Evolutionary conservation across 2,329 filamentous ascomycete species (phyloP).

Genomic region (Massarina eburnea): DNA sequence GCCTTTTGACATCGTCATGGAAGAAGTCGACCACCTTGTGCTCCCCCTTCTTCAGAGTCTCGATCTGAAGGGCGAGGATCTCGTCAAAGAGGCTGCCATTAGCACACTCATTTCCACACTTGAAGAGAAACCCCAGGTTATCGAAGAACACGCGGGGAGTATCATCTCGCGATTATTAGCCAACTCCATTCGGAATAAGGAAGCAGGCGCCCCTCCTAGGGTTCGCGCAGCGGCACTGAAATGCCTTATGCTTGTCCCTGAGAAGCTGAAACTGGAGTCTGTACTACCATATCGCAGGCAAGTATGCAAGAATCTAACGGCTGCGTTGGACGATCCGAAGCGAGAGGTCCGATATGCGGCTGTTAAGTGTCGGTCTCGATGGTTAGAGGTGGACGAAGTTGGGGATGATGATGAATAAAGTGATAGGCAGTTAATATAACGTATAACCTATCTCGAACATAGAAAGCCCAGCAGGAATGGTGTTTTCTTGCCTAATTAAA

Average conservation of each 20-base stretch:
- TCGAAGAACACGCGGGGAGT: conserved; percentile 60
- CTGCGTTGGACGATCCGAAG: conserved; percentile 63
- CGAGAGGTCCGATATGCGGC: conserved; percentile 64
- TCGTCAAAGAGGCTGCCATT: conserved; percentile 62
- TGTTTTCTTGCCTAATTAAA: too few species aligned
- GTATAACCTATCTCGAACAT: too few species aligned
- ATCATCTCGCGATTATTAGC: conserved; percentile 59
- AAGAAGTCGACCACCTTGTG: conserved; percentile 59
- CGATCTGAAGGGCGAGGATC: conserved; percentile 55
- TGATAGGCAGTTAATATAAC: too few species aligned
- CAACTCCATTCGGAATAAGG: conserved; percentile 33
- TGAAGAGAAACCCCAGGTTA: conserved; percentile 55
- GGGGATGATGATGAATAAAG: conserved; percentile 51
- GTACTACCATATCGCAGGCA: conserved; percentile 59
- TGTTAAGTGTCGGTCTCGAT: conserved; percentile 62
- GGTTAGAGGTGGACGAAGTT: conserved; percentile 61
- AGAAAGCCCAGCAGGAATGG: too few species aligned
- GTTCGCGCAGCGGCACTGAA: conserved; percentile 52
- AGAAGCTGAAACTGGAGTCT: conserved; percentile 51
- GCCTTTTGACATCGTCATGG: conserved; percentile 61
- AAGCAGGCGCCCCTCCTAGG: conserved; percentile 30
- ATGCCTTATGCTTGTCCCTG: conserved; percentile 52
- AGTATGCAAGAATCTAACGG: conserved; percentile 58
- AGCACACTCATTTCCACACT: conserved; percentile 61
- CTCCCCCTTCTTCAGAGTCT: conserved; percentile 65